These are phyloP conservation scores for Tolypocladium nubicola DNA, from an alignment of 2,329 filamentous ascomycete genomes.

Conservation along the genomic window DNA sequence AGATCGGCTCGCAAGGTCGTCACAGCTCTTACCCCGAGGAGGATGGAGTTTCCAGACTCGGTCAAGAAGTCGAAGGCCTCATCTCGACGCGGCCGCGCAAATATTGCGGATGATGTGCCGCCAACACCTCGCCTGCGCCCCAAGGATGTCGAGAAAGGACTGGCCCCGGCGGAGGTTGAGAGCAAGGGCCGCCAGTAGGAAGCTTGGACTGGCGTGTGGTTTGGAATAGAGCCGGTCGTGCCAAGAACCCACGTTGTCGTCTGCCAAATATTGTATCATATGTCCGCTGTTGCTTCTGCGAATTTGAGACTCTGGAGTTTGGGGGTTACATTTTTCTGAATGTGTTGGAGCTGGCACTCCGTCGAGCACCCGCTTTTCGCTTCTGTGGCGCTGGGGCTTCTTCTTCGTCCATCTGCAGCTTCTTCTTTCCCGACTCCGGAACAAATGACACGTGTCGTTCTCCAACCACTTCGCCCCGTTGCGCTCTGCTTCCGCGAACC, in stretches of 20 bases:
- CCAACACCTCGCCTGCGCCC: conserved; percentile 44
- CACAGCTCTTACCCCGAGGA: conserved; percentile 50
- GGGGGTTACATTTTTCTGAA: conserved; percentile 52
- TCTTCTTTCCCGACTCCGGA: conserved; percentile 45
- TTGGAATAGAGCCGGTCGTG: neutral
- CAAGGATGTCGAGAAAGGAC: conserved; percentile 50
- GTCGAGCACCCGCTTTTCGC: conserved; percentile 33
- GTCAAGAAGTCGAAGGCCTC: conserved; percentile 32
- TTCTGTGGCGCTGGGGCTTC: conserved; percentile 18
- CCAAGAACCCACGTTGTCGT: neutral
- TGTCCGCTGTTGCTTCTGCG: neutral
- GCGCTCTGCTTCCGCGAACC: conserved; percentile 32
- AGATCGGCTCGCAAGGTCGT: conserved; percentile 55
- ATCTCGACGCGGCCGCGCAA: conserved; percentile 26
- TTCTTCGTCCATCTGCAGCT: conserved; percentile 24
- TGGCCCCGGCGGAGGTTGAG: conserved; percentile 26
- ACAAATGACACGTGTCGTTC: conserved; percentile 65
- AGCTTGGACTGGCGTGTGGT: conserved; percentile 3
- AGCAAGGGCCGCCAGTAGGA: conserved; percentile 16
- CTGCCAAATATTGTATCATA: neutral
- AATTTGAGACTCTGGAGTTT: neutral
- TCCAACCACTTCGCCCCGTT: conserved; percentile 41
- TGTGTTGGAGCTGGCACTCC: conserved; percentile 68
- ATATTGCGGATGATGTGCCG: conserved; percentile 43
- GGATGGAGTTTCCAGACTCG: conserved; percentile 48